Evolutionary conservation across 495 filamentous ascomycete species (phyloP).

Genomic region (Cryomyces minteri): DNA sequence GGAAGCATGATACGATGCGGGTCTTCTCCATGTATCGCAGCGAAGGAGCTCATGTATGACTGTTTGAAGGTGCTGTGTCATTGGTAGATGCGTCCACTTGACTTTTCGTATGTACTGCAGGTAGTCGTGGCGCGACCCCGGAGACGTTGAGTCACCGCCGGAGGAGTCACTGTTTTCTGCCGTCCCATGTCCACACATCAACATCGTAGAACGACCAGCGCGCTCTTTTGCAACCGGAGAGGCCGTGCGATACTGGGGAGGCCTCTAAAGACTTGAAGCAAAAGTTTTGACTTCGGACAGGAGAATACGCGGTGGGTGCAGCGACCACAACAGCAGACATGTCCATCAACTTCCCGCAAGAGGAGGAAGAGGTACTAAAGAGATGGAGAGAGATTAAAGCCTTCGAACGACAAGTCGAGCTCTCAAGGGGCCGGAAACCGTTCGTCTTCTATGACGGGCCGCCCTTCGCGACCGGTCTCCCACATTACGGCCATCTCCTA

Average conservation of each 20-base stretch:
- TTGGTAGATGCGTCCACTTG: not conserved
- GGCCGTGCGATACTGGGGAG: too few relatives aligned
- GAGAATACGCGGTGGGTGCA: too few relatives aligned
- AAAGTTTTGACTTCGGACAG: too few relatives aligned
- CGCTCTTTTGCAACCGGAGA: too few relatives aligned
- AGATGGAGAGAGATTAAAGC: conserved; percentile 83
- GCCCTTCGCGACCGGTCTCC: conserved; percentile 50
- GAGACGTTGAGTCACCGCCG: too few relatives aligned
- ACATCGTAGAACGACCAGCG: too few relatives aligned
- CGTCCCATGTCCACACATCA: too few relatives aligned
- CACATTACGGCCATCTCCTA: conserved; percentile 91
- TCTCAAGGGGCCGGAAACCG: conserved; percentile 49
- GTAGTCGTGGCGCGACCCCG: too few relatives aligned
- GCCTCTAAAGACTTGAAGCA: too few relatives aligned
- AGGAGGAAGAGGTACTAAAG: conserved; percentile 65
- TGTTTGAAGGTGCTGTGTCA: not conserved
- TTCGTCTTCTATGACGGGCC: conserved; percentile 67
- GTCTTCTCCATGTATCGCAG: not conserved
- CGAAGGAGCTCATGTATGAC: not conserved
- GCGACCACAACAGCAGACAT: too few relatives aligned
- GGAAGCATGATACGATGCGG: not conserved
- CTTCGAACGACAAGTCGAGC: conserved; percentile 59
- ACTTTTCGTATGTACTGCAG: not conserved
- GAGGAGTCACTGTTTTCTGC: too few relatives aligned
- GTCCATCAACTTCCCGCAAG: conserved; percentile 11